Percentiles rank a stretch among this genome's conserved stretches.
Conservation (phyloP, 495 filamentous ascomycete species). For the Trichoderma gamsii region DNA sequence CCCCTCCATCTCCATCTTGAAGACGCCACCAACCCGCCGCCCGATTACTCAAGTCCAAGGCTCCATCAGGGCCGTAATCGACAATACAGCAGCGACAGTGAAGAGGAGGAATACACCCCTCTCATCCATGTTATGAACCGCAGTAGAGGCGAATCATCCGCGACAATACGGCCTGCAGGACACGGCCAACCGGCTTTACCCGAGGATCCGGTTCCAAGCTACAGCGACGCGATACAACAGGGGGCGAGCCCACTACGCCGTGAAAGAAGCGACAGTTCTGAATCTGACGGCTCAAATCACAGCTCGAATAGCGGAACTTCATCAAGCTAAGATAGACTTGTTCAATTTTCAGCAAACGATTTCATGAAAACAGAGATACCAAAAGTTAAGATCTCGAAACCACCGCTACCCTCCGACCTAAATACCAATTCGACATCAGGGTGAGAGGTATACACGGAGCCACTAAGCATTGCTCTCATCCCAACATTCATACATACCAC, state of each 20-base stretch:
- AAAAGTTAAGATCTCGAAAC: neutral
- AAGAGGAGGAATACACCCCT: constrained; percentile 36
- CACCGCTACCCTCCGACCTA: neutral
- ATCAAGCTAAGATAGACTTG: neutral
- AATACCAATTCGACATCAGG: neutral
- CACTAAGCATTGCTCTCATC: neutral
- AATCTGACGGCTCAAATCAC: constrained; percentile 19
- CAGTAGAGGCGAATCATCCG: constrained; percentile 38
- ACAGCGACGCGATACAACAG: constrained; percentile 56
- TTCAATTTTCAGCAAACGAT: neutral
- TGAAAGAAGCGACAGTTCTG: constrained; percentile 39
- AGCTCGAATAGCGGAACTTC: neutral
- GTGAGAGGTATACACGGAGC: neutral
- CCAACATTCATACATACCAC: neutral
- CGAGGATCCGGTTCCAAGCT: constrained; percentile 54
- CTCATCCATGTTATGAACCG: constrained; percentile 32
- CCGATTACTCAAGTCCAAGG: constrained; percentile 68
- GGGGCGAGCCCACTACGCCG: constrained; percentile 33
- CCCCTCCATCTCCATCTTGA: constrained; percentile 34
- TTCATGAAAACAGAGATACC: neutral
- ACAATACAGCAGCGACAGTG: constrained; percentile 32
- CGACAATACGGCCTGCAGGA: constrained; percentile 27
- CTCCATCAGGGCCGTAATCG: constrained; percentile 46
- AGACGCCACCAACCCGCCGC: constrained; percentile 44
- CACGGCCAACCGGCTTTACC: constrained; percentile 19